Percentiles rank a stretch among this genome's conserved stretches.
Evolutionary conservation across 257 asterid species (phyloP).

Genomic region (Fraxinus cuspidata): DNA sequence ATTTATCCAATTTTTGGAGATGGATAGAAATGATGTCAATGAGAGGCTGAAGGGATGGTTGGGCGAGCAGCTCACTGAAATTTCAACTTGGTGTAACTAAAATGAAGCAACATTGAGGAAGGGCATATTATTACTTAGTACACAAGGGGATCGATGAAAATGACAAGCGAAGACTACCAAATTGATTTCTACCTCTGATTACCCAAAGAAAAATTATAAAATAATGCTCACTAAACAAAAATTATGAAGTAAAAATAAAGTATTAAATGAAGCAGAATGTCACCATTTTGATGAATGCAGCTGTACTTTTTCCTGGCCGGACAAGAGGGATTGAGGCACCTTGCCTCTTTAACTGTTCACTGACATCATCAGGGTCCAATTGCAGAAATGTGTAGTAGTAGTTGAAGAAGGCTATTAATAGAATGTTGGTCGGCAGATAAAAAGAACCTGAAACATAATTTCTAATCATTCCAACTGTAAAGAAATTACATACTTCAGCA

Average conservation of each 20-base stretch:
- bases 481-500: conserved; percentile 9
- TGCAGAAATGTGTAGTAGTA: conserved; percentile 97
- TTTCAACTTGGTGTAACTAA: too few species aligned
- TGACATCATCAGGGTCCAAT: conserved; percentile 96
- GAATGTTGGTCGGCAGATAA: conserved; percentile 81
- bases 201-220: neutral
- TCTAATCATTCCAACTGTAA: neutral
- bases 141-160: neutral
- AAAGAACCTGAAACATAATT: conserved; percentile 59
- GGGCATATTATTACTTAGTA: neutral
- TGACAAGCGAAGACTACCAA: neutral
- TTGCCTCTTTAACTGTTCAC: conserved; percentile 97
- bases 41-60: too few species aligned
- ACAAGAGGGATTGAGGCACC: conserved; percentile 98
- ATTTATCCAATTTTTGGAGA: too few species aligned
- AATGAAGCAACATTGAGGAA: neutral
- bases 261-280: conserved; percentile 9
- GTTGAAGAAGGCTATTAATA: conserved; percentile 94
- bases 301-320: conserved; percentile 96
- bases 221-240: neutral
- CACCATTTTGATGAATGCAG: conserved; percentile 79
- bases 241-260: neutral
- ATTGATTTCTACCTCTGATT: neutral
- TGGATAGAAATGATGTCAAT: too few species aligned
- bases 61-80: neutral